Percentiles rank a stretch among this genome's conserved stretches.
These are phyloP conservation scores for Echeveria elegans DNA, from an alignment of 164 flowering plant species.

Conservation along the genomic window DNA sequence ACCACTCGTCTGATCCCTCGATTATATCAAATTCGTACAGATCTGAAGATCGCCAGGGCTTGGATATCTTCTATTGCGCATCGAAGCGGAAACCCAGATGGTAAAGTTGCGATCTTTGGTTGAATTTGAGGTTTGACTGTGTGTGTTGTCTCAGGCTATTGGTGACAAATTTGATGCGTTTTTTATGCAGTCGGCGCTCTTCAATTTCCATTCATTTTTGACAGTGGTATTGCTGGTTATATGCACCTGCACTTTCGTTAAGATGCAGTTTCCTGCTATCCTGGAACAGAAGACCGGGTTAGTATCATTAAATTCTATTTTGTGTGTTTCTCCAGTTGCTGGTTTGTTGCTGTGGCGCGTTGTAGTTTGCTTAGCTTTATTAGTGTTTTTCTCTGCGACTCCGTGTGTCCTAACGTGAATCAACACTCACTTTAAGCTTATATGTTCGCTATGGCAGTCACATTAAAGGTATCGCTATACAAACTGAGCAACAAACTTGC, in stretches of 20 bases:
- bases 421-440: too few species aligned
- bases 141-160: neutral
- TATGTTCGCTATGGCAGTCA: too few species aligned
- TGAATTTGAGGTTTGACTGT: neutral
- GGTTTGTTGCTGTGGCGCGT: neutral
- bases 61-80: neutral
- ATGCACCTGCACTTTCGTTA: slow-evolving; percentile 11
- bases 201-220: slow-evolving; percentile 14
- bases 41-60: neutral
- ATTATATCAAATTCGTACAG: neutral
- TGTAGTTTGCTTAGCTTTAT: too few species aligned
- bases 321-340: neutral
- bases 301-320: neutral
- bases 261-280: slow-evolving; percentile 14
- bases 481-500: too few species aligned
- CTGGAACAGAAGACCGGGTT: slow-evolving; percentile 13
- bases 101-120: slow-evolving; percentile 4
- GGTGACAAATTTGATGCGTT: neutral
- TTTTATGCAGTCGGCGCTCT: slow-evolving; percentile 11
- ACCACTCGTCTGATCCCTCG: neutral
- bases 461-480: too few species aligned
- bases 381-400: too few species aligned
- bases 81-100: neutral
- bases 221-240: slow-evolving; percentile 11
- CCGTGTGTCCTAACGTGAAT: too few species aligned